Evolutionary conservation across 371 early-diverging fungal genomes (phyloP), one percentile per base, ranked within the genome.

Genomic region (Mortierella sp.): DNA sequence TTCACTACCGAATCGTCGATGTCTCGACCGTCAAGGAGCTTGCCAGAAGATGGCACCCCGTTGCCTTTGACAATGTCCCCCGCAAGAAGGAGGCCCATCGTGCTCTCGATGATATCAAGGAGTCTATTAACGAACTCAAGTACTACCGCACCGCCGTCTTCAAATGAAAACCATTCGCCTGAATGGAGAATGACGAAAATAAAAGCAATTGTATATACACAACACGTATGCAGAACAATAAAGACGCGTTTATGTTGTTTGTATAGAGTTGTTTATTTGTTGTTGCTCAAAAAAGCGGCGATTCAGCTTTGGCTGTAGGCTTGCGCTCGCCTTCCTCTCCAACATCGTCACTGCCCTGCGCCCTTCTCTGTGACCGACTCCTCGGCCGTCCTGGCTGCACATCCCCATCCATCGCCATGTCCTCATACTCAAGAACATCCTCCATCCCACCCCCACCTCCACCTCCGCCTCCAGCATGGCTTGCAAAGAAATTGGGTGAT

Each of bases 21-120:
- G 98, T 98, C 45, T 94, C 95, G 80, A 96, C 96, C 0, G 80
- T 98, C 68, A 97, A 97, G 79, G 98, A 98, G 85, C 86, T 98
- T 48, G 82, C 91, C 1, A 85, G 91, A 66, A 83, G 98, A 74
- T 98, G 97, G 97, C 86, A 87, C 68, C 92, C 91, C 6, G 48
- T 70, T 4, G 80, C 87, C 26, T 82, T 86, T 58, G 61, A 66
- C 16, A 47, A 39, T 4, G 89, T 86, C 3, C 93, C 95, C 6
- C 50, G 65, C 0, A 96, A 96, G 79, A 85, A 74, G 41, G 70
- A 52, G 29, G 61, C 73, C 0, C 79, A 85, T 64, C 45, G 97
- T 43, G 97, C 98, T 5, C 71, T 97, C 74, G 97, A 95, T 74
- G 98, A 98, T 78, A 97, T 98, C 72, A 85, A 91, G 34, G 98